Conservation (phyloP, 2,329 filamentous ascomycete species). For the Colletotrichum sp. region DNA sequence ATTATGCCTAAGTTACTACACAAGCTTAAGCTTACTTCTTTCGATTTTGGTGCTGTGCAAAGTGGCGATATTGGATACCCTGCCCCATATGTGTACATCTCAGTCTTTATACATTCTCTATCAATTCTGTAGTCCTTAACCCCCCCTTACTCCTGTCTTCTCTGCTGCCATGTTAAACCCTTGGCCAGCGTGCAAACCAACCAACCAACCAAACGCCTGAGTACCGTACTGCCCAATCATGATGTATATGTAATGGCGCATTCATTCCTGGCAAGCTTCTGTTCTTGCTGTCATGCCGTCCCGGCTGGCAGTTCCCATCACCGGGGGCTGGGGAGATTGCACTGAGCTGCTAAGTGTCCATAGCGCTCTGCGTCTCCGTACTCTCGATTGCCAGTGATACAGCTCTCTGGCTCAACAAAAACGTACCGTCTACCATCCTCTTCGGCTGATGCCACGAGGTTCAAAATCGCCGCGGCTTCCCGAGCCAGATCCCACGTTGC, state of each 20-base stretch:
- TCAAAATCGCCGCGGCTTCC: slow-evolving; percentile 44
- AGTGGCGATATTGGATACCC: background rate
- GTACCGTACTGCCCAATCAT: background rate
- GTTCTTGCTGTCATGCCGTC: background rate
- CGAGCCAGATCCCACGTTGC: slow-evolving; percentile 39
- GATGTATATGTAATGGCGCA: background rate
- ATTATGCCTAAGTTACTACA: background rate
- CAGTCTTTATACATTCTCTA: slow-evolving; percentile 22
- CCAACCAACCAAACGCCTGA: slow-evolving; percentile 5
- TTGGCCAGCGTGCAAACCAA: background rate
- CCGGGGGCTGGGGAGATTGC: background rate
- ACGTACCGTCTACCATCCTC: slow-evolving; percentile 37
- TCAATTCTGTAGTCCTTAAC: slow-evolving; percentile 2
- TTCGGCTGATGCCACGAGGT: slow-evolving; percentile 36
- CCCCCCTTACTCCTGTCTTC: background rate
- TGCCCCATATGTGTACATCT: background rate
- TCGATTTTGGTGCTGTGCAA: background rate
- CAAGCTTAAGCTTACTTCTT: too few species aligned
- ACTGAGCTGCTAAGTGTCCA: background rate
- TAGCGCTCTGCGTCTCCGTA: background rate
- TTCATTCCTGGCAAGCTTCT: background rate
- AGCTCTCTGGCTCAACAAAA: background rate
- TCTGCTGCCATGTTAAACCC: background rate
- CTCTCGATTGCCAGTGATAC: background rate
- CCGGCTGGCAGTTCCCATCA: background rate